Conservation (phyloP, 805 yeast genomes). For the Saccharomycopsis olivae region DNA sequence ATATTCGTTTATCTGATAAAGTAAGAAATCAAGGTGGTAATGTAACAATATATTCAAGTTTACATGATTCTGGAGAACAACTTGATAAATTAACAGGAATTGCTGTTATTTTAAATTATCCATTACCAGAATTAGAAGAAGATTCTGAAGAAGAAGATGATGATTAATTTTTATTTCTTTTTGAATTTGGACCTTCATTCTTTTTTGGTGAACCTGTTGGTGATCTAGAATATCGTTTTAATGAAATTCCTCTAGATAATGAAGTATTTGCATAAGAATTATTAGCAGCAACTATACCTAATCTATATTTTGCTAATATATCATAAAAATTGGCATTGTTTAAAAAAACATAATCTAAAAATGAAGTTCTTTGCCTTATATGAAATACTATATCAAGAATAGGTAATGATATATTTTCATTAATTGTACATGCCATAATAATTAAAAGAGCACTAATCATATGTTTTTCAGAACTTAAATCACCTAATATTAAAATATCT, state of each 20-base stretch:
- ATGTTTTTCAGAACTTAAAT: no score
- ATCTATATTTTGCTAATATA: not conserved
- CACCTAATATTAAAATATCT: no score
- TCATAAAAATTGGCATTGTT: conserved; percentile 5
- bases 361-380: not conserved
- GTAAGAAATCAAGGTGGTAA: conserved; percentile 69
- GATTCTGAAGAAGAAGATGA: conserved; percentile 22
- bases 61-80: conserved; percentile 87
- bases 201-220: not conserved
- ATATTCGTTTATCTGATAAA: conserved; percentile 52
- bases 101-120: conserved; percentile 78
- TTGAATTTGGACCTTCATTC: not conserved
- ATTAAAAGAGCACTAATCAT: no score
- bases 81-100: conserved; percentile 82
- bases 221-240: not conserved
- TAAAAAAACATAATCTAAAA: conserved; percentile 1
- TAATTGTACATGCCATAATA: not conserved
- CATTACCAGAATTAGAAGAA: conserved; percentile 57
- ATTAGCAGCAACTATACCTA: not conserved
- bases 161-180: not conserved
- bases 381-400: conserved; percentile 2
- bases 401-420: not conserved
- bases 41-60: conserved; percentile 66
- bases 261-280: not conserved
- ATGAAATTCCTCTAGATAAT: not conserved